Base-by-base conservation (phyloP, 306 rosid genomes). In the Psophocarpus tetragonolobus region DNA sequence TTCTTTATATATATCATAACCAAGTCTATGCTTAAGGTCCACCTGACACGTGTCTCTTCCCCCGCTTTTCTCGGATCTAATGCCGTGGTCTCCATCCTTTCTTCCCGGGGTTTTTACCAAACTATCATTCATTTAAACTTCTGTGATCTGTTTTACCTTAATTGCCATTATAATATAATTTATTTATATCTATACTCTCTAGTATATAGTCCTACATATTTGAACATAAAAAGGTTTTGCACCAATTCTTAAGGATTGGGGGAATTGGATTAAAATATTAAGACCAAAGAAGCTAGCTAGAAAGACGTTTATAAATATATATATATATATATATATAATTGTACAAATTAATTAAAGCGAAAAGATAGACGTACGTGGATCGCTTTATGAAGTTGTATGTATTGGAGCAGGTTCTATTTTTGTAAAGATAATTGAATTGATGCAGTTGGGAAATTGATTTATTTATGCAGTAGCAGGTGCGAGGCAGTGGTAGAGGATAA, bases 51-150 rank as follows among this genome's bases (percentile, higher is more conserved):
- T 92, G 97, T 20, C 84, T 63, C 7, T 24, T 64, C 91, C 91
- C 93, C 90, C 91, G 82, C 81, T 76, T 62, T 67, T 86, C 77
- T 77, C 80, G 87, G 82, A 89, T 90, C 89, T 60, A 74, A 54
- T 77, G 81, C 51, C 21, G 41, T 79, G 75, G 41, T 21, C 44
- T 54, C 41, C 54, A 47, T 68, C 78, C 21, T 51, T 11, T 24
- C 54, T 62, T 35, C 68, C 38, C 67, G 71, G 36, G 63, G 35
- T 1, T 11, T 41, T 54, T 14, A 33, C 44, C 60, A 18, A 39
- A 56, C 14, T 14, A 42, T 45, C 20, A 18, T 39, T 12, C 45
- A 44, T 32, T 32, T 3, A 32, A 32, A 32, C 35, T 32, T 32
- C 35, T 29, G 8, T 6, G 42, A 1, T 15, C 9, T 23, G 33